Base-by-base conservation (phyloP, 2,329 filamentous ascomycete genomes). In the Penicillium sp. region DNA sequence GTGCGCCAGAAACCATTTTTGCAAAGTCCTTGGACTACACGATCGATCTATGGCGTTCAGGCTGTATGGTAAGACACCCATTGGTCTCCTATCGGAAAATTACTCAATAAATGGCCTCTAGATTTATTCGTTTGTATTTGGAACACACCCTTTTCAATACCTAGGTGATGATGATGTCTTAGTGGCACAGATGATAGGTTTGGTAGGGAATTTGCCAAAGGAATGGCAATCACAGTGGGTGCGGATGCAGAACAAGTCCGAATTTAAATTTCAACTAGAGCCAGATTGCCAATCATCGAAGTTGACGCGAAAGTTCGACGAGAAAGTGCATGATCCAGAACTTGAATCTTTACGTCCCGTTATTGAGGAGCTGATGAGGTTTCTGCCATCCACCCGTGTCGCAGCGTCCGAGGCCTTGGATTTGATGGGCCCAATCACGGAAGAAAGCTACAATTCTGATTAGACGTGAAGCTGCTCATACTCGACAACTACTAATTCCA, bases 1-100 rank as follows among this genome's bases (percentile, higher is more conserved):
- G 60, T 30, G 67, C 63, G 16, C 70, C 64, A 4, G 69, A 73
- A 58, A 63, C 66, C 1, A 67, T 72, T 58, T 65, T 71, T 45
- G 64, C 63, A 1, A 59, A 68, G 28, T 21, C 8, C 6, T 68
- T 74, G 63, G 63, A 65, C 59, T 64, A 60, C 48, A 60, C 63
- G 2, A 68, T 72, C 53, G 68, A 74, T 28, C 61, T 73, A 35
- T 73, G 66, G 71, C 61, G 64, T 11, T 49, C 45, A 20, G 64
- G 64, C 24, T 66, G 61, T 35, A 62, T 64, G 53, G 64, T 68
- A 61, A n/a, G 61, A 60, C 2, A 33, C 43, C 12, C 45, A 8
- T 9, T 53, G 50, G 55, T 14, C 28, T 30, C 12, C 8, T 11
- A 30, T 30, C 28, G 28, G 28, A 30, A 30, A 9, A 11, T 30